A percentile compares a stretch with the other conserved stretches of the same genome.
Conservation (phyloP, 1,284 basidiomycete genomes). For the Xerocomus nothofagi region DNA sequence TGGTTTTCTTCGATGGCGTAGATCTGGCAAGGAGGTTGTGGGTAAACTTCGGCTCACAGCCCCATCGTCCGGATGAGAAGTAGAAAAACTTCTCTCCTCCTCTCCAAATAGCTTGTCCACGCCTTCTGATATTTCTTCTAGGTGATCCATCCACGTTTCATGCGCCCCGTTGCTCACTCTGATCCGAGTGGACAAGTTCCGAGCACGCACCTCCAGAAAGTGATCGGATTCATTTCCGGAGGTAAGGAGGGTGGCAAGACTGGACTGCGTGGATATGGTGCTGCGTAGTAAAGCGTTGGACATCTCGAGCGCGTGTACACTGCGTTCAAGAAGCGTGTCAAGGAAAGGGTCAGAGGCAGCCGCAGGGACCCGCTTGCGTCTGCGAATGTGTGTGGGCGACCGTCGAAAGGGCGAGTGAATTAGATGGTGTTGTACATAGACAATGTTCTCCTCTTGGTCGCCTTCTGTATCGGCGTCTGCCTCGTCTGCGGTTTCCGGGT, state of each 20-base stretch:
- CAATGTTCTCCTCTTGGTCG: slow-evolving; percentile 19
- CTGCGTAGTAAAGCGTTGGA: slow-evolving; percentile 74
- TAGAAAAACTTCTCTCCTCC: slow-evolving; percentile 11
- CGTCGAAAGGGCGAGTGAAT: slow-evolving; percentile 18
- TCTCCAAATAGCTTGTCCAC: slow-evolving; percentile 55
- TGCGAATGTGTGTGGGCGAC: slow-evolving; percentile 18
- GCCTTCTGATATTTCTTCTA: slow-evolving; percentile 61
- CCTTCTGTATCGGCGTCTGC: slow-evolving; percentile 66
- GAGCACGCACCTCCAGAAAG: slow-evolving; percentile 45
- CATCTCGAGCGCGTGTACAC: slow-evolving; percentile 79
- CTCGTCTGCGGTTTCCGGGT: slow-evolving; percentile 72
- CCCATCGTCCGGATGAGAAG: slow-evolving; percentile 25
- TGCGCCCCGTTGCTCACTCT: slow-evolving; percentile 43
- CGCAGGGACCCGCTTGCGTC: slow-evolving; percentile 20
- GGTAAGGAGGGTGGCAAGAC: slow-evolving; percentile 50
- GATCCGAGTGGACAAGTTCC: slow-evolving; percentile 53
- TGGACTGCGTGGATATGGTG: slow-evolving; percentile 67
- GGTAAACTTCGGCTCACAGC: slow-evolving; percentile 56
- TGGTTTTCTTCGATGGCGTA: slow-evolving; percentile 43
- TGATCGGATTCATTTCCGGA: slow-evolving; percentile 40
- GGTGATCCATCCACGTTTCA: slow-evolving; percentile 62
- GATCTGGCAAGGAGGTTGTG: slow-evolving; percentile 32
- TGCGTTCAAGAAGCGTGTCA: slow-evolving; percentile 74
- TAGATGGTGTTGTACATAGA: slow-evolving; percentile 34
- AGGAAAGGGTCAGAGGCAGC: slow-evolving; percentile 47